Conservation (phyloP, 169 alveolate genomes). For the Theileria parva region DNA sequence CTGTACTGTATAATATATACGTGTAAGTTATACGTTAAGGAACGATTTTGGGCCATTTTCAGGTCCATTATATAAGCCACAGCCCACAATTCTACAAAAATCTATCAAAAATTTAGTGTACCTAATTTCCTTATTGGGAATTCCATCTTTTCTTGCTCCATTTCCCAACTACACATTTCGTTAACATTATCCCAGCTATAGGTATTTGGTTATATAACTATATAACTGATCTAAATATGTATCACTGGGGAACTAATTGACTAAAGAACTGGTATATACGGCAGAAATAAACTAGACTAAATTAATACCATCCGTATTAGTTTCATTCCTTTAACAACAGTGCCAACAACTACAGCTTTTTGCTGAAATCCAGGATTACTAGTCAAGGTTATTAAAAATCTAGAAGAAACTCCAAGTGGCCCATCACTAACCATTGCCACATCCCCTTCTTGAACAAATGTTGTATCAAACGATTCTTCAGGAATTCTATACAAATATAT, state of each 20-base stretch:
- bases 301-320: slow-evolving; percentile 65
- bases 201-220: slow-evolving; percentile 70
- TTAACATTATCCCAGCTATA: slow-evolving; percentile 69
- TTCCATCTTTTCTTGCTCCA: slow-evolving; percentile 12
- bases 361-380: slow-evolving; percentile 66
- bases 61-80: slow-evolving; percentile 62
- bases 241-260: no score
- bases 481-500: slow-evolving; percentile 50
- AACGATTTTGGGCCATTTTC: slow-evolving; percentile 56
- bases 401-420: slow-evolving; percentile 61
- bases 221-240: no score
- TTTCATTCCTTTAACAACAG: slow-evolving; percentile 78
- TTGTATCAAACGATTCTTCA: slow-evolving; percentile 69
- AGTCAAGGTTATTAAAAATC: slow-evolving; percentile 71
- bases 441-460: slow-evolving; percentile 77
- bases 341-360: slow-evolving; percentile 73
- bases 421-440: slow-evolving; percentile 73
- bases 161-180: slow-evolving; percentile 59
- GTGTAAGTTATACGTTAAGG: slow-evolving; percentile 9
- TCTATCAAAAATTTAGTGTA: not conserved
- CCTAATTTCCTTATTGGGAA: slow-evolving; percentile 26
- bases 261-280: no score
- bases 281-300: no score
- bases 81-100: slow-evolving; percentile 30
- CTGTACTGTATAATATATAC: not conserved